Evolutionary conservation across 495 filamentous ascomycete genomes (phyloP), one percentile per base, ranked within the genome.

Genomic region (Penicillium manginii): DNA sequence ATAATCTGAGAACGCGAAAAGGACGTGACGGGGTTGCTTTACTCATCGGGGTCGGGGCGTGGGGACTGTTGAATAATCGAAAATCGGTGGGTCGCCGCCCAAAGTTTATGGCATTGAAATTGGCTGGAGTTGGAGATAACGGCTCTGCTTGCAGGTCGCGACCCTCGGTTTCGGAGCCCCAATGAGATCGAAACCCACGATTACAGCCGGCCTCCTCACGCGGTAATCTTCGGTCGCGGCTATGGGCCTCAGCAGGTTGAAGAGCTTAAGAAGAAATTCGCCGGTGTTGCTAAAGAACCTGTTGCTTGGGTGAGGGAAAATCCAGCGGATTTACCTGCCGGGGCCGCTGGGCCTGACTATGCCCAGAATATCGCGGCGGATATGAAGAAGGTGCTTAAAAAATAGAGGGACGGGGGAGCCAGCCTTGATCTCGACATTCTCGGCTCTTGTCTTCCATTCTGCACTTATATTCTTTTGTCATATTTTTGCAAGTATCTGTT

Each of bases 181-280:
- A 68, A 66, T 48, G 59, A 62, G 18, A 46, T 74, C 19, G 73
- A 72, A 37, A 66, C 69, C 4, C 65, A 70, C 33, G 46, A 74
- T 42, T 74, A 70, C 62, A 64, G 50, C 58, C 40, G 47, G 22
- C 64, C 66, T 4, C 58, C 62, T 3, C 68, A 68, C 1, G 73
- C 66, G 4, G 62, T 74, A 10, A 63, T 76, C 11, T 69, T 74
- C 21, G 73, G 73, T 15, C 70, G 72, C 4, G 72, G 62, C 3
- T 73, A 59, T 46, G 33, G 47, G 1, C n/a, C 45, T 3, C 48
- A 62, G 2, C 47, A 50, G 47, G 26, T 50, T 26, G 47, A 50
- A 50, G 47, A 58, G 47, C 61, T 69, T n/a, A 57, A 62, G 50
- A 32, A 55, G 39, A 19, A 37, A 50, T 62, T 37, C 43, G 46